Percentiles rank a stretch among this genome's conserved stretches.
Conservation (phyloP, 805 yeast genomes). For the Saturnispora saitoi region DNA sequence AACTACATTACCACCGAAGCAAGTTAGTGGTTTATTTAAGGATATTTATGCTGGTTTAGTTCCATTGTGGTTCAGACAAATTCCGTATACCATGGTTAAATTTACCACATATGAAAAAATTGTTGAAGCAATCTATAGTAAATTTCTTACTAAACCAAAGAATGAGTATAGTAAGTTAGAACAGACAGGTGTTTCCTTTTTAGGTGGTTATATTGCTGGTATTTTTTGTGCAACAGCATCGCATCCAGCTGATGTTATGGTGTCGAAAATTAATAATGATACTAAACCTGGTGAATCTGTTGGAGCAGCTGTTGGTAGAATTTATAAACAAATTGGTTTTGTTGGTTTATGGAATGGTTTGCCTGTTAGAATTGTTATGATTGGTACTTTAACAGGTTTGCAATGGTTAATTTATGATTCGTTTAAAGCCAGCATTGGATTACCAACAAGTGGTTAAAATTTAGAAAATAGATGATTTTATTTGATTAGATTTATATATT, state of each 20-base stretch:
- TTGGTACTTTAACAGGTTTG: constrained; percentile 94
- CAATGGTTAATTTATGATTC: constrained; percentile 97
- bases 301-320: constrained; percentile 60
- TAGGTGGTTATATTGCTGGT: constrained; percentile 97
- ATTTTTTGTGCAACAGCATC: constrained; percentile 91
- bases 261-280: constrained; percentile 78
- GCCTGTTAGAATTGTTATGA: constrained; percentile 89
- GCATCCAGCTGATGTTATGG: constrained; percentile 99
- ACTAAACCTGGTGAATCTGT: constrained; percentile 55
- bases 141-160: constrained; percentile 59
- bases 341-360: constrained; percentile 92
- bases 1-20: constrained; percentile 80
- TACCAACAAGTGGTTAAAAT: constrained; percentile 78
- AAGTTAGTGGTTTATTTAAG: constrained; percentile 55
- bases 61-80: constrained; percentile 94
- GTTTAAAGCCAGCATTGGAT: constrained; percentile 87
- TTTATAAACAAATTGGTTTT: constrained; percentile 80
- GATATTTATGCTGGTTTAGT: constrained; percentile 74
- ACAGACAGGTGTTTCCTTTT: constrained; percentile 91
- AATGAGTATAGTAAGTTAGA: constrained; percentile 59
- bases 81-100: constrained; percentile 98
- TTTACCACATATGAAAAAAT: constrained; percentile 91
- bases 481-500: not conserved
- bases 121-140: constrained; percentile 68
- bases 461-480: too few relatives aligned